phyloP scores from a whole-genome alignment of 148 eudicot species.

The Rheum nobile region DNA sequence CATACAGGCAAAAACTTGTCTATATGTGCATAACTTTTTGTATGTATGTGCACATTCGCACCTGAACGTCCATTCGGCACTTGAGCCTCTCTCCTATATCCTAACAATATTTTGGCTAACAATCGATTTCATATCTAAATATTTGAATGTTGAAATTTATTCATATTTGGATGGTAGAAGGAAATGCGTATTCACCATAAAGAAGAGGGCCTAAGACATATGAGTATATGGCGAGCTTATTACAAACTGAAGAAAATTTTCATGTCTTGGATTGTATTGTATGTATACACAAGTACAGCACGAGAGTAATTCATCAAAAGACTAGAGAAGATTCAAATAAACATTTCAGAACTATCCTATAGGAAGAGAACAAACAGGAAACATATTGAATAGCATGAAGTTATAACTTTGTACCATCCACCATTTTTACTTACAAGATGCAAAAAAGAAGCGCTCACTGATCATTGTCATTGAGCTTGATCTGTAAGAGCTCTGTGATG shows the following conservation, averaged over 20 bases:
- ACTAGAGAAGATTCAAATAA: background rate
- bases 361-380: background rate
- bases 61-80: no score
- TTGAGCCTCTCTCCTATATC: no score
- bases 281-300: background rate
- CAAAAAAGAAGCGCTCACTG: constrained; percentile 11
- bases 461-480: constrained; percentile 30
- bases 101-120: no score
- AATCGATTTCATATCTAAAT: no score
- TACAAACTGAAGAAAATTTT: background rate
- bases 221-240: background rate
- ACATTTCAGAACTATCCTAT: background rate
- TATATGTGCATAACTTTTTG: no score
- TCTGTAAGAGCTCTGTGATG: constrained; percentile 55
- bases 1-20: no score
- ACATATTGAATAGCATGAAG: background rate
- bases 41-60: no score
- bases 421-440: background rate
- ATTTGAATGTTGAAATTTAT: no score
- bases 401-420: background rate
- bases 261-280: background rate
- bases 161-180: background rate
- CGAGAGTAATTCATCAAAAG: background rate
- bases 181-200: background rate
- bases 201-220: background rate